phyloP scores from a whole-genome alignment of 2,329 filamentous ascomycete species.

The Ceratocystis cubensis region DNA sequence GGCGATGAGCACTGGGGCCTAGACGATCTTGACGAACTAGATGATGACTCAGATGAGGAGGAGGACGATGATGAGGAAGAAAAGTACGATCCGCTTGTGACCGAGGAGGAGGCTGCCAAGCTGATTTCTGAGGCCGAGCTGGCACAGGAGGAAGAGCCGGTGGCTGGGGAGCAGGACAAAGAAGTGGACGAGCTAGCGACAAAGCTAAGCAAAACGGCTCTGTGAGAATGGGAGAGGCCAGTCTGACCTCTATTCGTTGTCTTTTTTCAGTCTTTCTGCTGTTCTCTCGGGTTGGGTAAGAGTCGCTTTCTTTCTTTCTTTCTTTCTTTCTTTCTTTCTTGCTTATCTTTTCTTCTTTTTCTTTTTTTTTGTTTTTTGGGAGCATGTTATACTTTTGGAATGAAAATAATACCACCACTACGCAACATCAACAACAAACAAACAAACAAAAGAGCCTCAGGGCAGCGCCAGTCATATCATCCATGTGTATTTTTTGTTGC shows the following conservation, averaged over 20 bases:
- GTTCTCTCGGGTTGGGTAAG: background rate
- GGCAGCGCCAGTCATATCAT: too few species aligned
- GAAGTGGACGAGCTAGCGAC: constrained; percentile 72
- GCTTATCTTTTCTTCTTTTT: background rate
- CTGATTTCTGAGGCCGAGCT: constrained; percentile 53
- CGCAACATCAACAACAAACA: background rate
- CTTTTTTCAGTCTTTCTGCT: background rate
- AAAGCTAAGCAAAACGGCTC: constrained; percentile 57
- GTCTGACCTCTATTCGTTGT: background rate
- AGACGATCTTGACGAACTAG: constrained; percentile 75
- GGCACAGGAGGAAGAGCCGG: constrained; percentile 59
- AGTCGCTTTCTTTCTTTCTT: background rate
- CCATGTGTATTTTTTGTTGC: too few species aligned
- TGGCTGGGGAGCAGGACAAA: constrained; percentile 57
- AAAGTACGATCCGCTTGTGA: constrained; percentile 41
- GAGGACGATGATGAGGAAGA: constrained; percentile 59
- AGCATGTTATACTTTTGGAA: constrained; percentile 8
- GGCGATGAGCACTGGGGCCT: constrained; percentile 74
- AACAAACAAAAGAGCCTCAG: background rate
- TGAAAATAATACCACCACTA: constrained; percentile 18
- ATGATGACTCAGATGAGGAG: constrained; percentile 56
- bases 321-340: background rate
- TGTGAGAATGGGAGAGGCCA: constrained; percentile 29
- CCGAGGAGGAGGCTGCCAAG: constrained; percentile 56
- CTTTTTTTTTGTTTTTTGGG: background rate